A percentile compares a stretch with the other conserved stretches of the same genome.
Evolutionary conservation across 768 basidiomycete genomes (phyloP).

Genomic region (Rubroboletus satanas): DNA sequence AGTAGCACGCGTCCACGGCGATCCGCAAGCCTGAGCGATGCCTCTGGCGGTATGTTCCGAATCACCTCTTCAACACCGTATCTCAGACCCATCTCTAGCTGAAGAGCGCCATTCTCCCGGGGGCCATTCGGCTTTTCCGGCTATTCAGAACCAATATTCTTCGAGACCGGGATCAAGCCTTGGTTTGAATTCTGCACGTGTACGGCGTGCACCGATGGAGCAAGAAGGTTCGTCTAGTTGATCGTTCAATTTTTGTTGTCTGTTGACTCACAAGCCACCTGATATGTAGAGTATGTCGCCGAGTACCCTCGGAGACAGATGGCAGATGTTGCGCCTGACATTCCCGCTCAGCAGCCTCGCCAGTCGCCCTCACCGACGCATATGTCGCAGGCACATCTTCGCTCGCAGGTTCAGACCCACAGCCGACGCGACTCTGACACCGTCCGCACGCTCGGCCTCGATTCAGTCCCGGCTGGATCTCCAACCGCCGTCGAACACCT

Average conservation of each 20-base stretch:
- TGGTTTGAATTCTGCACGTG: conserved; percentile 37
- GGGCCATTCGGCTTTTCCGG: conserved; percentile 11
- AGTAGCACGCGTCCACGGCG: conserved; percentile 57
- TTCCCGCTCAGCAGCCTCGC: conserved; percentile 34
- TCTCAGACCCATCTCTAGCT: conserved; percentile 20
- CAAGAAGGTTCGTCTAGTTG: conserved; percentile 37
- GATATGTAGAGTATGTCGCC: conserved; percentile 23
- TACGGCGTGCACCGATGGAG: conserved; percentile 40
- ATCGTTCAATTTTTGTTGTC: conserved; percentile 7
- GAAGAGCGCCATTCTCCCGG: conserved; percentile 29
- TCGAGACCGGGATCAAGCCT: conserved; percentile 45
- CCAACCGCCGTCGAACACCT: conserved; percentile 53
- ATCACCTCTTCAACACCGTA: conserved; percentile 25
- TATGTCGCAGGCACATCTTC: conserved; percentile 29
- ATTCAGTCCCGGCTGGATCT: conserved; percentile 38
- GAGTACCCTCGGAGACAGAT: conserved; percentile 24
- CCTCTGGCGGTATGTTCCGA: conserved; percentile 31
- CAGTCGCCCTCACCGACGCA: conserved; percentile 55
- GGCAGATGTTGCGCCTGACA: conserved; percentile 8
- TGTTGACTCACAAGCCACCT: conserved; percentile 8
- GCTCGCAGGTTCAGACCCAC: conserved; percentile 42
- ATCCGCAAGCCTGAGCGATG: conserved; percentile 77
- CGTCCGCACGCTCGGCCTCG: conserved; percentile 47
- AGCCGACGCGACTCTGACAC: conserved; percentile 76
- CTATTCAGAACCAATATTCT: conserved; percentile 22